Evolutionary conservation across 768 basidiomycete genomes (phyloP), one percentile per base, ranked within the genome.

Genomic region (Guyanaporus albipodus): DNA sequence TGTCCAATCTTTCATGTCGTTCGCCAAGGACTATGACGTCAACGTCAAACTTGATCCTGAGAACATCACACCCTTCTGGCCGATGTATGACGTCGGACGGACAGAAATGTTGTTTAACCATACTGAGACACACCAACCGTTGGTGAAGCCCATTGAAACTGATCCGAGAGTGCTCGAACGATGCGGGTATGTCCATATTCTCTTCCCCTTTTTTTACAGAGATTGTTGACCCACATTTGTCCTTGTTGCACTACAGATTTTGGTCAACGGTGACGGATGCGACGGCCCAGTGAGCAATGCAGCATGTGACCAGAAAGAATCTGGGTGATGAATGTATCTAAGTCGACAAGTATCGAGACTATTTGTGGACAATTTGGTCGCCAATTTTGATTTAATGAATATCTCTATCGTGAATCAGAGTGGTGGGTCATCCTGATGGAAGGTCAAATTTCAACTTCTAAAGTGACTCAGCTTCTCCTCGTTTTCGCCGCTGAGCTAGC

Each of bases 1-100:
- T 40, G 46, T 50, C 2, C 44, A 62, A 18, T 51, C 55, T 1
- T 66, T 68, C 47, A 50, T 64, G 36, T 54, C 62, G 4, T 26
- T 61, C 19, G 55, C 43, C 8, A 58, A 39, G 38, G 46, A 47
- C 42, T 31, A 58, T 21, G 57, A 69, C 42, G 52, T 57, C 34
- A 62, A 66, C 42, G 14, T 3, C 2, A 60, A 50, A 24, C 42
- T 55, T 4, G 53, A 60, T 18, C 46, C 46, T 4, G 38, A 12
- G 4, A 50, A 55, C 22, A 50, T 61, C 42, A 55, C 59, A 10
- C 58, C 58, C 0, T 0, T 34, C 10, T 59, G 57, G 58, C 18
- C 38, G 9, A 8, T 35, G 19, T 49, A 60, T 23, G 1, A 4
- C 28, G 4, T 19, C 2, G 42, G 42, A 7, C 6, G 28, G 8